Evolutionary conservation across 2,329 filamentous ascomycete genomes (phyloP), one percentile per base, ranked within the genome.

Genomic region (Fusarium algeriense): DNA sequence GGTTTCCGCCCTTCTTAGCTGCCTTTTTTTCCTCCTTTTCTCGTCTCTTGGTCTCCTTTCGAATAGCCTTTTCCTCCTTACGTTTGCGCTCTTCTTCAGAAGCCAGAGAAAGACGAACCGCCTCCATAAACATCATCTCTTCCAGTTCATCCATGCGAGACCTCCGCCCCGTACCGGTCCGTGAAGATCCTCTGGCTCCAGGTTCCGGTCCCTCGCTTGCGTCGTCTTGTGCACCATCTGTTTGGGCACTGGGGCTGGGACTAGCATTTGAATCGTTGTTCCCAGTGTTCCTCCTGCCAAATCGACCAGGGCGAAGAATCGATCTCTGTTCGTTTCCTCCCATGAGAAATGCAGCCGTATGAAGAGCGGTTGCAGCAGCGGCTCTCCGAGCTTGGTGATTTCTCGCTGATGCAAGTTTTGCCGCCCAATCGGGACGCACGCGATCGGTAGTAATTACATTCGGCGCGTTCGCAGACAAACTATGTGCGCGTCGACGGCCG

Each of bases 41-140:
- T 60, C 89, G 89, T 76, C 91, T 94, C 84, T 97, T 98, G 3
- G 92, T 91, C 64, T 96, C 92, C 79, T 97, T 98, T 11, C 80
- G 77, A 17, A 79, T 46, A 8, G 76, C 77, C 70, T 83, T 83
- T 43, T 82, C 81, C 64, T 95, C 92, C 78, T 93, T 96, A 49
- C 89, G 91, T 73, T 94, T 92, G n/a, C 95, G 89, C 44, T 98
- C 95, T 76, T 98, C 95, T 79, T 99, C 96, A 2, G 93, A 91
- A 1, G 92, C 94, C n/a, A 99, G 85, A 50, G 94, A 97, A 34
- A 97, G 81, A 41, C 96, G 88, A 50, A 99, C 97, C 1, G 96
- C 96, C 80, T 99, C 96, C 86, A 96, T 94, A 85, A 98, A 94
- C 96, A 99, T 99, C 85, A 99, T 93, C 52, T 97, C 95, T 79